These are phyloP conservation scores for Zygotorulaspora sp. DNA, from an alignment of 805 yeast genomes.

Conservation along the genomic window DNA sequence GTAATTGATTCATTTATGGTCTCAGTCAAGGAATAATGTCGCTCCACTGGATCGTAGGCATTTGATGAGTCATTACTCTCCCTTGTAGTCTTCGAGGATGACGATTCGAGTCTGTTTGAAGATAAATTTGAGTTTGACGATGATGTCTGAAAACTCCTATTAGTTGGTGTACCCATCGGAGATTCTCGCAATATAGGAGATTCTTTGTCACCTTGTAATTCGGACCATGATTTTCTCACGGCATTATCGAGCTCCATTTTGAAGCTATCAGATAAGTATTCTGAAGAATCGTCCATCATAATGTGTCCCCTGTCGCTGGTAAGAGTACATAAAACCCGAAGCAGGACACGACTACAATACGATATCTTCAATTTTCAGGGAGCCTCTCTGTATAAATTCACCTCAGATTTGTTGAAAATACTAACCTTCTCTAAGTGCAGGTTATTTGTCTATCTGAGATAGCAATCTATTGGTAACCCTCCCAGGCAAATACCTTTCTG, in stretches of 20 bases:
- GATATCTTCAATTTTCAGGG: too few species aligned
- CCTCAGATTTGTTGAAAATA: too few species aligned
- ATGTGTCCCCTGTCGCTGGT: too few species aligned
- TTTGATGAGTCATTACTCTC: constrained; percentile 3
- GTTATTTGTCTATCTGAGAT: too few species aligned
- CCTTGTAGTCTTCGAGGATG: constrained; percentile 4
- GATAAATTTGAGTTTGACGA: constrained; percentile 21
- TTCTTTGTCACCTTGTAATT: constrained; percentile 16
- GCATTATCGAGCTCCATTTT: constrained; percentile 29
- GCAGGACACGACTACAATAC: too few species aligned
- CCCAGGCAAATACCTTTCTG: too few species aligned
- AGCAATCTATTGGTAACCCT: too few species aligned
- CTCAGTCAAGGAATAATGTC: constrained; percentile 29
- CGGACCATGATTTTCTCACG: constrained; percentile 34
- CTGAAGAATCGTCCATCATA: constrained; percentile 6
- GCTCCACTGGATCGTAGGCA: constrained; percentile 25
- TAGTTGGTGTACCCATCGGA: constrained; percentile 14
- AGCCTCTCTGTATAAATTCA: too few species aligned
- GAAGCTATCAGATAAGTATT: constrained; percentile 7
- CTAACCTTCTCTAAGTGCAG: too few species aligned
- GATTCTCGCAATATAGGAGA: constrained; percentile 7
- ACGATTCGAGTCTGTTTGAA: constrained; percentile 4
- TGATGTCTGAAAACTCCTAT: constrained; percentile 2
- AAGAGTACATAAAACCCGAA: too few species aligned
- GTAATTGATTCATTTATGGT: constrained; percentile 22